Evolutionary conservation across 164 flowering plant species (phyloP).

Genomic region (Tinospora cordifolia): DNA sequence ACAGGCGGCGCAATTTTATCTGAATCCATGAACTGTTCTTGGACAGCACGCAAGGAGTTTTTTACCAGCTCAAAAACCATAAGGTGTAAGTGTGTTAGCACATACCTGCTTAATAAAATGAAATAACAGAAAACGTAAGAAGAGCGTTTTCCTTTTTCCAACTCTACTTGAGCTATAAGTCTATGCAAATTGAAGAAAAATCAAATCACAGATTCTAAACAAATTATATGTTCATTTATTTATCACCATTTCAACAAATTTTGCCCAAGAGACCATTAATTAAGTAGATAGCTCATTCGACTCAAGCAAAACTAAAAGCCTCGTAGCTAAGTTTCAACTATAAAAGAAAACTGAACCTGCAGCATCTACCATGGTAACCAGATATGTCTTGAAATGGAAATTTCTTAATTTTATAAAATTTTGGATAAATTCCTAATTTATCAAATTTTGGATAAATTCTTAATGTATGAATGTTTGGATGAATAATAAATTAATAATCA

Average conservation of each 20-base stretch:
- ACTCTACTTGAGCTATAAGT: not conserved
- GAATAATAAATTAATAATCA: too few relatives aligned
- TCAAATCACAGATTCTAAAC: not conserved
- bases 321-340: not conserved
- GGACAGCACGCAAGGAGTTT: slow-evolving; percentile 96
- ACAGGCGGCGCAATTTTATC: slow-evolving; percentile 76
- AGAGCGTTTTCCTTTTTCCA: not conserved
- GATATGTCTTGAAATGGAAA: not conserved
- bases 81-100: slow-evolving; percentile 85
- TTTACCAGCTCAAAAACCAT: slow-evolving; percentile 98
- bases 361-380: not conserved
- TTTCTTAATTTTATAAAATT: too few relatives aligned
- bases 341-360: not conserved
- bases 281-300: too few relatives aligned
- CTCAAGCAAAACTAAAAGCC: not conserved
- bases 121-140: not conserved
- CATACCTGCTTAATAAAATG: slow-evolving; percentile 49
- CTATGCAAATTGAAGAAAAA: not conserved
- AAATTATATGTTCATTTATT: not conserved
- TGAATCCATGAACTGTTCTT: slow-evolving; percentile 78
- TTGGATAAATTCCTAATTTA: too few relatives aligned
- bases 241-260: slow-evolving; percentile 5
- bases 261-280: too few relatives aligned
- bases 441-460: too few relatives aligned
- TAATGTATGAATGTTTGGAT: too few relatives aligned